Evolutionary conservation across 139 green algal species (phyloP), one percentile per base, ranked within the genome.

Genomic region (Monoraphidium neglectum): DNA sequence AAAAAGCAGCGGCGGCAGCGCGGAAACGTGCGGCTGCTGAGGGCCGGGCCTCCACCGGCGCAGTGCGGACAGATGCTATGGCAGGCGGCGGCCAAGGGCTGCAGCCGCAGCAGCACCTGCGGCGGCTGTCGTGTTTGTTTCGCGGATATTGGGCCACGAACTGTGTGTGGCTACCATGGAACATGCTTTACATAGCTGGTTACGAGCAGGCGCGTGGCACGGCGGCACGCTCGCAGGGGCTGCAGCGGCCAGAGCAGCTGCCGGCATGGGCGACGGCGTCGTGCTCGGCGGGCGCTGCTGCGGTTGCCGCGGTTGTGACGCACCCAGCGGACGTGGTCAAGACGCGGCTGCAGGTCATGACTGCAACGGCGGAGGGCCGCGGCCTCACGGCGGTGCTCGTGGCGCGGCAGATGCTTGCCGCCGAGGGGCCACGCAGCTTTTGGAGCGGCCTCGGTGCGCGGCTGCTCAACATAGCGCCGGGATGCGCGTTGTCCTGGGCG

Each of bases 301-400:
- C 47, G 33, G 70, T 30, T 38, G 40, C 70, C 64, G 77, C 67
- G 30, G 43, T 92, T 1, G 65, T 84, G 15, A 97, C 92, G 1
- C 90, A 95, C 65, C 92, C 92, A 0, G 80, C 85, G 26, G 92
- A 97, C 72, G 92, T 95, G 13, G 87, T 95, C 26, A 97, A 97
- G 81, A 95, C 91, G 23, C 82, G 92, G 38, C 80, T 95, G 57
- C 92, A 95, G 85, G 91, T 94, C 65, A 59, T 86, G 26, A 71
- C 77, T n/a, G 74, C 66, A 1, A 64, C 68, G 35, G 30, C 62
- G 10, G 13, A 21, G 4, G 70, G 65, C n/a, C 28, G 60, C 0
- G 40, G 33, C 8, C 40, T 70, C 1, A 85, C 78, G 4, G 76
- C 80, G 0, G 43, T 65, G 63, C 40, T 64, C 32, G 24, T 89